Conservation (phyloP, 2,329 filamentous ascomycete species). For the Periconia sp. region DNA sequence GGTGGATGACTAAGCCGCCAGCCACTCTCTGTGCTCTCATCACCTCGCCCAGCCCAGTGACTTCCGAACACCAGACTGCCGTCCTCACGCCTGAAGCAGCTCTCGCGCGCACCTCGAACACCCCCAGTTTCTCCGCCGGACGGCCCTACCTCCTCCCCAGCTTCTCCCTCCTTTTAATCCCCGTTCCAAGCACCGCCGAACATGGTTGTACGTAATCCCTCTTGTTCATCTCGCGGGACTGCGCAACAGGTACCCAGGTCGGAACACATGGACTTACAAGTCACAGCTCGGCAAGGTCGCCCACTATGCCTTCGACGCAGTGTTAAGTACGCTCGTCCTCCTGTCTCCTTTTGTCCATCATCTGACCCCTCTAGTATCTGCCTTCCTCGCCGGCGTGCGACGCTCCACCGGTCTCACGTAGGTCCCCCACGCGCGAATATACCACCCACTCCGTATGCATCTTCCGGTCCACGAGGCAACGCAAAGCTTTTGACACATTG, state of each 20-base stretch:
- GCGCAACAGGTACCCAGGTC: constrained; percentile 17
- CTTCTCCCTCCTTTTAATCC: background rate
- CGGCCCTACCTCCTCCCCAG: background rate
- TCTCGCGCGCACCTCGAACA: constrained; percentile 6
- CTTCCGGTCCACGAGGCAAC: background rate
- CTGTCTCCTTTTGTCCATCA: constrained; percentile 4
- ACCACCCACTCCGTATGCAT: constrained; percentile 3
- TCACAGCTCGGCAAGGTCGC: constrained; percentile 88
- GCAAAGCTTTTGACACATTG: background rate
- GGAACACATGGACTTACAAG: constrained; percentile 63
- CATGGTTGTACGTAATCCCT: constrained; percentile 46
- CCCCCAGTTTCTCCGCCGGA: background rate
- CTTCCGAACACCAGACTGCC: background rate
- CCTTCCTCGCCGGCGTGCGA: constrained; percentile 95
- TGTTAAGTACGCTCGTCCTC: constrained; percentile 71
- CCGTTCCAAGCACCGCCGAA: constrained; percentile 11
- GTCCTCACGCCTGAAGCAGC: background rate
- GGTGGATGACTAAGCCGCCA: constrained; percentile 26
- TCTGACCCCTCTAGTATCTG: constrained; percentile 71
- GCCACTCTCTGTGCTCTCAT: constrained; percentile 22
- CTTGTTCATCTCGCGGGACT: constrained; percentile 14
- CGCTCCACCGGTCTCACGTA: constrained; percentile 98
- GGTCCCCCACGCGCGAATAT: constrained; percentile 48
- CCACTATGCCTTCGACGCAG: constrained; percentile 96
- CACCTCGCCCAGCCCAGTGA: background rate